Percentiles rank a stretch among this genome's conserved stretches.
phyloP scores from a whole-genome alignment of 495 filamentous ascomycete species.

The Glutinoglossum americanum region DNA sequence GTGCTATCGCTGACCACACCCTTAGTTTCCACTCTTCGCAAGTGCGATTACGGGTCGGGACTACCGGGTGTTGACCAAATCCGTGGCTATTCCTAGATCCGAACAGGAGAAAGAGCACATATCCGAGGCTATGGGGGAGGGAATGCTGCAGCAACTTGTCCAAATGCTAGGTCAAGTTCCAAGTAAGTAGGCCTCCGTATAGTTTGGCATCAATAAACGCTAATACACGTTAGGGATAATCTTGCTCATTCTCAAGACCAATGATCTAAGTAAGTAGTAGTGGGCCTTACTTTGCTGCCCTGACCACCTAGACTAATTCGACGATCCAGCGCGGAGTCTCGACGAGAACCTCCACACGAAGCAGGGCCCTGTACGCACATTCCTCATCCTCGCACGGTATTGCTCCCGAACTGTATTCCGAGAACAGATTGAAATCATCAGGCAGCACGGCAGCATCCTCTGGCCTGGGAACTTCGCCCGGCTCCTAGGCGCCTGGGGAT shows the following conservation, averaged over 20 bases:
- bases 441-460: constrained; percentile 30
- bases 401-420: constrained; percentile 74
- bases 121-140: constrained; percentile 60
- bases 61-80: constrained; percentile 45
- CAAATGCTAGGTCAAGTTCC: constrained; percentile 78
- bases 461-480: constrained; percentile 31
- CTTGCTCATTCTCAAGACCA: constrained; percentile 90
- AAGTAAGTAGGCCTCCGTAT: constrained; percentile 4
- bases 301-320: constrained; percentile 4
- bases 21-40: constrained; percentile 69
- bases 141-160: constrained; percentile 69
- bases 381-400: constrained; percentile 85
- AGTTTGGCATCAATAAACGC: neutral
- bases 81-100: constrained; percentile 35
- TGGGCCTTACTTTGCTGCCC: neutral
- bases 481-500: constrained; percentile 33
- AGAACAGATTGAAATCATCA: constrained; percentile 59
- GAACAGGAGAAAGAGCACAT: constrained; percentile 63
- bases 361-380: constrained; percentile 69
- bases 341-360: constrained; percentile 86
- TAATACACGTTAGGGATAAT: constrained; percentile 36
- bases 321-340: constrained; percentile 45
- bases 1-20: neutral
- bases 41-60: constrained; percentile 92
- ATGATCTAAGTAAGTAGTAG: constrained; percentile 66